phyloP scores from a whole-genome alignment of 257 asterid species.

The Solanum tarapatanum region DNA sequence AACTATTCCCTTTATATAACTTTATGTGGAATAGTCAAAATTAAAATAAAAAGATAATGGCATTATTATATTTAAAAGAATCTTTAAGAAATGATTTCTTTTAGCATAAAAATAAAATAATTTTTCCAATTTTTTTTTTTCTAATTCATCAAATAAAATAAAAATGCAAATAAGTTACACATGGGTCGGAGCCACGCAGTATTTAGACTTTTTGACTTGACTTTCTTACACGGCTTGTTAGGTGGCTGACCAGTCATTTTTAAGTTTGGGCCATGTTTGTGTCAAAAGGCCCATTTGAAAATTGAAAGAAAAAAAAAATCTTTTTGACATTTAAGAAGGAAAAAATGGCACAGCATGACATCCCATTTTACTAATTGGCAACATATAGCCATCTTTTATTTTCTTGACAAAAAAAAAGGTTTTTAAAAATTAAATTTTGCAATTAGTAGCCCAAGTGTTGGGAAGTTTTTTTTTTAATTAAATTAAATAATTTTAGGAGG shows the following conservation, averaged over 20 bases:
- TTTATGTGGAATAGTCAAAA: neutral
- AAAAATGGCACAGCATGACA: too few relatives aligned
- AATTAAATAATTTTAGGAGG: too few relatives aligned
- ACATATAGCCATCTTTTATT: too few relatives aligned
- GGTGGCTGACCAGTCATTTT: neutral
- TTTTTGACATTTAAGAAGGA: neutral
- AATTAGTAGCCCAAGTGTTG: too few relatives aligned
- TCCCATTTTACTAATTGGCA: too few relatives aligned
- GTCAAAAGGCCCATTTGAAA: neutral
- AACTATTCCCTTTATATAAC: neutral
- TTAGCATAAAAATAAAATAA: neutral
- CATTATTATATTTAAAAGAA: neutral
- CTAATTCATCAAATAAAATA: neutral
- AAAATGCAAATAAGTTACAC: neutral
- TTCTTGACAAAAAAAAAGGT: too few relatives aligned
- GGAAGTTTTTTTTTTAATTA: too few relatives aligned
- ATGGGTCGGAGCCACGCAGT: neutral
- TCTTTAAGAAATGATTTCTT: neutral
- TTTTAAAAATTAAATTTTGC: too few relatives aligned
- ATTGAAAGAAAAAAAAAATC: neutral
- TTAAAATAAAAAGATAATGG: neutral
- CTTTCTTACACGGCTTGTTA: neutral
- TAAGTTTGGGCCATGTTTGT: neutral
- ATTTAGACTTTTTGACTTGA: neutral
- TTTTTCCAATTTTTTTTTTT: neutral